Conservation (phyloP, 768 basidiomycete species). For the Tulasnella calospora region DNA sequence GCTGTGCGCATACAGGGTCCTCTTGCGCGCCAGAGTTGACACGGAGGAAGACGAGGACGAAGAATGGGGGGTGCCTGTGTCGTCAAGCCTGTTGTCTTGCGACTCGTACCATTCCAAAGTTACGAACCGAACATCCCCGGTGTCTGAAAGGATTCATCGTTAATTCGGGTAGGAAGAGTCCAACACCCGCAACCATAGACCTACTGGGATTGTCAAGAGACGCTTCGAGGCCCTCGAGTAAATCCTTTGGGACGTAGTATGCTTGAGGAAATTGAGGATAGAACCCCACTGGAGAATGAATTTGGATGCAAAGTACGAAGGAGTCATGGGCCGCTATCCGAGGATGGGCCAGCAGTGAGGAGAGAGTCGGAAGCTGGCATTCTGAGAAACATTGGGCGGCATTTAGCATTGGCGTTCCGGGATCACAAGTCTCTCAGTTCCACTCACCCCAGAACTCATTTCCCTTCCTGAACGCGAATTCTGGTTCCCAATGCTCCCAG, state of each 20-base stretch:
- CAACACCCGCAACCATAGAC: conserved; percentile 30
- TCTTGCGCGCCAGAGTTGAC: conserved; percentile 58
- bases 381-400: conserved; percentile 39
- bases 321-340: conserved; percentile 59
- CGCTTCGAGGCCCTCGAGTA: conserved; percentile 63
- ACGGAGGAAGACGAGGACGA: conserved; percentile 36
- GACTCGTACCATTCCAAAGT: conserved; percentile 53
- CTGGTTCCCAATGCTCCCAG: conserved; percentile 67
- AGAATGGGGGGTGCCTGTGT: conserved; percentile 34
- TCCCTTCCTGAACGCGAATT: conserved; percentile 65
- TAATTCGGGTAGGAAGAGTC: not conserved
- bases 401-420: not conserved
- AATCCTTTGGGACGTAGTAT: conserved; percentile 59
- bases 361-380: conserved; percentile 59
- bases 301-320: conserved; percentile 67
- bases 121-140: conserved; percentile 72
- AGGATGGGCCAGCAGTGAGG: conserved; percentile 54
- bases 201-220: conserved; percentile 67
- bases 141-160: conserved; percentile 42
- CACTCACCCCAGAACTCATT: conserved; percentile 68
- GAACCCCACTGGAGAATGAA: conserved; percentile 53
- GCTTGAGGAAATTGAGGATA: conserved; percentile 63
- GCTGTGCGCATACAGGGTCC: conserved; percentile 71
- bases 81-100: conserved; percentile 31
- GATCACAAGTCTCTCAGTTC: not conserved